phyloP scores from a whole-genome alignment of 345 rosid species.

The Gossypium rotundifolium region DNA sequence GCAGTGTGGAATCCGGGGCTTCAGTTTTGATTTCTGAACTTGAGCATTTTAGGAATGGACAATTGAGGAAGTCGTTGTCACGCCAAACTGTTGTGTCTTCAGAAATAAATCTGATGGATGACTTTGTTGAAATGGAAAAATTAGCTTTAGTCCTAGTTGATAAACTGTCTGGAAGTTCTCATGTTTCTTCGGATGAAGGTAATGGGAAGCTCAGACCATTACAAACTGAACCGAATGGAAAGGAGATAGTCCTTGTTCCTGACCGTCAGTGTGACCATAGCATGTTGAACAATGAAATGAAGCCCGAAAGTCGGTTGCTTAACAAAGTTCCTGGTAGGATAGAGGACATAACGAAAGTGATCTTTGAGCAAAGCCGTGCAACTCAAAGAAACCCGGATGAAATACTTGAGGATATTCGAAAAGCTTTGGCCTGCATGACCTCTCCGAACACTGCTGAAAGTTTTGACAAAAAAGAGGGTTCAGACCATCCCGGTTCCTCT shows the following conservation, averaged over 20 bases:
- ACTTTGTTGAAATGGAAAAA: constrained; percentile 92
- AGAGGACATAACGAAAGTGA: constrained; percentile 33
- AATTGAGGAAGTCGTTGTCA: constrained; percentile 36
- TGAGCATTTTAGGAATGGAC: constrained; percentile 58
- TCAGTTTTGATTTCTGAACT: constrained; percentile 65
- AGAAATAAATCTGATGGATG: constrained; percentile 85
- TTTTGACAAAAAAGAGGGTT: constrained; percentile 22
- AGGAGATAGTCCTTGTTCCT: constrained; percentile 25
- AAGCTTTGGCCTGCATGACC: constrained; percentile 34
- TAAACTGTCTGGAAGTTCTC: constrained; percentile 36
- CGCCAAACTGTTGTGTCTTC: constrained; percentile 46
- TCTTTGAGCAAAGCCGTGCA: constrained; percentile 42
- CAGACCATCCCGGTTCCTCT: constrained; percentile 3
- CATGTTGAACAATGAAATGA: constrained; percentile 19
- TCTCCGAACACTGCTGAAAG: constrained; percentile 13
- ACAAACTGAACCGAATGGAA: constrained; percentile 21
- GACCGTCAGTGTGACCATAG: constrained; percentile 21
- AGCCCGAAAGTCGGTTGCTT: constrained; percentile 20
- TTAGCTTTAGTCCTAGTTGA: constrained; percentile 54
- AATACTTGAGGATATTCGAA: constrained; percentile 51
- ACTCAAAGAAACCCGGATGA: constrained; percentile 36
- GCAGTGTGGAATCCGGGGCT: constrained; percentile 67
- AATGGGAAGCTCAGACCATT: constrained; percentile 16
- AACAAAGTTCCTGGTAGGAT: constrained; percentile 38
- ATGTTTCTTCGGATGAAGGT: constrained; percentile 28